Evolutionary conservation across 441 rosid species (phyloP).

Genomic region (Pelargonium myrrhifolium): DNA sequence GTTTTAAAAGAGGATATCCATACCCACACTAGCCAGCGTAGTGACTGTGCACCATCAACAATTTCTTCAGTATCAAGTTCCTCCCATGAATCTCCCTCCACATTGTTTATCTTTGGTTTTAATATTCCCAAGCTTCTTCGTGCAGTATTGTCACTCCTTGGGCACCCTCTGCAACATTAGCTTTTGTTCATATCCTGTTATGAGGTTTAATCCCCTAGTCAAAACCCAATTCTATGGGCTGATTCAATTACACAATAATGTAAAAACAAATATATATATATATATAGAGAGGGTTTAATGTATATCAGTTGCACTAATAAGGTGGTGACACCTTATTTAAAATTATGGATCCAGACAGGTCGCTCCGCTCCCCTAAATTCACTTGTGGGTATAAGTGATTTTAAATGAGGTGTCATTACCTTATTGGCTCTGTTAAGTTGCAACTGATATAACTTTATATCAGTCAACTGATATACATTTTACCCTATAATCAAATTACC

Average conservation of each 20-base stretch:
- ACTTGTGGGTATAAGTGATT: too few relatives aligned
- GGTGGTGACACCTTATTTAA: too few relatives aligned
- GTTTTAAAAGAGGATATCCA: slow-evolving; percentile 17
- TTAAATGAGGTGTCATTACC: too few relatives aligned
- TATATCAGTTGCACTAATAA: too few relatives aligned
- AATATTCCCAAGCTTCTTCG: slow-evolving; percentile 55
- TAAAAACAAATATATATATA: not conserved
- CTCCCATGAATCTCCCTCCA: slow-evolving; percentile 84
- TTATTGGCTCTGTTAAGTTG: too few relatives aligned
- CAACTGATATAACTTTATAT: too few relatives aligned
- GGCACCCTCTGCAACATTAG: slow-evolving; percentile 90
- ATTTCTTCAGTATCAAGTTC: slow-evolving; percentile 66
- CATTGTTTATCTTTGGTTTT: slow-evolving; percentile 58
- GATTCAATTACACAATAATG: slow-evolving; percentile 8
- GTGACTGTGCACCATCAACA: slow-evolving; percentile 61
- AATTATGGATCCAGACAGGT: too few relatives aligned
- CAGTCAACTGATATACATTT: too few relatives aligned
- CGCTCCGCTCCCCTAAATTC: too few relatives aligned
- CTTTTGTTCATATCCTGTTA: slow-evolving; percentile 52
- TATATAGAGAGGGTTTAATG: too few relatives aligned
- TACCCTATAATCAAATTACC: too few relatives aligned
- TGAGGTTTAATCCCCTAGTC: slow-evolving; percentile 36
- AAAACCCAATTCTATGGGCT: slow-evolving; percentile 31
- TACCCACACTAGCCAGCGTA: slow-evolving; percentile 93
- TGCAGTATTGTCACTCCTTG: slow-evolving; percentile 57